Percentiles rank a stretch among this genome's conserved stretches.
Conservation (phyloP, 192 early-diverging fungal species). For the Hyaloraphidium curvatum region DNA sequence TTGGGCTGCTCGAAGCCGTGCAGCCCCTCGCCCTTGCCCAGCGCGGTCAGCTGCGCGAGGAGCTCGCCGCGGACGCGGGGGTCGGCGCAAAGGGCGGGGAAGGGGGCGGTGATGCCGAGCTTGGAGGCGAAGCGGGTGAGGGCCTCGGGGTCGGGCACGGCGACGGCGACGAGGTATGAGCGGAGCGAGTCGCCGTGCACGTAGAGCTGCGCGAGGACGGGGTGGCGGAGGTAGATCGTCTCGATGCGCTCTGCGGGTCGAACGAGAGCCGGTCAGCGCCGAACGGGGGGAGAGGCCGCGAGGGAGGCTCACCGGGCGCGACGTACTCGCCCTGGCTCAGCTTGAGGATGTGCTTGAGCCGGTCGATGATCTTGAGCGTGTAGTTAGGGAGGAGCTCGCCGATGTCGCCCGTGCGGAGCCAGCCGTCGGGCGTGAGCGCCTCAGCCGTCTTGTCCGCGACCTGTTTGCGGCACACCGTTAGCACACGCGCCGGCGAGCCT, state of each 20-base stretch:
- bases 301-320: constrained; percentile 18
- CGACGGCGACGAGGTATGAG: constrained; percentile 47
- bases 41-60: constrained; percentile 30
- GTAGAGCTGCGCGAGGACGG: constrained; percentile 49
- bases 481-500: too few species aligned
- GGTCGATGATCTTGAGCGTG: constrained; percentile 27
- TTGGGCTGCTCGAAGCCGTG: constrained; percentile 3
- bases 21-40: constrained; percentile 30
- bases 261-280: too few species aligned
- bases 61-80: constrained; percentile 30
- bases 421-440: constrained; percentile 50
- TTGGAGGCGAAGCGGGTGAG: constrained; percentile 20
- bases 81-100: constrained; percentile 39
- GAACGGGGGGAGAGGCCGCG: too few species aligned
- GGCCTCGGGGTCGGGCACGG: constrained; percentile 47
- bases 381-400: constrained; percentile 22
- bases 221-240: constrained; percentile 41
- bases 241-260: too few species aligned
- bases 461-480: too few species aligned
- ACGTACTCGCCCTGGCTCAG: constrained; percentile 8
- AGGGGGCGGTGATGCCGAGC: constrained; percentile 24
- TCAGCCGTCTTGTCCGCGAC: constrained; percentile 28
- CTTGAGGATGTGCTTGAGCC: constrained; percentile 30
- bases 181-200: constrained; percentile 65
- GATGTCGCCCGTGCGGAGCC: constrained; percentile 37